Base-by-base conservation (phyloP, 495 filamentous ascomycete genomes). In the Tuber brumale region DNA sequence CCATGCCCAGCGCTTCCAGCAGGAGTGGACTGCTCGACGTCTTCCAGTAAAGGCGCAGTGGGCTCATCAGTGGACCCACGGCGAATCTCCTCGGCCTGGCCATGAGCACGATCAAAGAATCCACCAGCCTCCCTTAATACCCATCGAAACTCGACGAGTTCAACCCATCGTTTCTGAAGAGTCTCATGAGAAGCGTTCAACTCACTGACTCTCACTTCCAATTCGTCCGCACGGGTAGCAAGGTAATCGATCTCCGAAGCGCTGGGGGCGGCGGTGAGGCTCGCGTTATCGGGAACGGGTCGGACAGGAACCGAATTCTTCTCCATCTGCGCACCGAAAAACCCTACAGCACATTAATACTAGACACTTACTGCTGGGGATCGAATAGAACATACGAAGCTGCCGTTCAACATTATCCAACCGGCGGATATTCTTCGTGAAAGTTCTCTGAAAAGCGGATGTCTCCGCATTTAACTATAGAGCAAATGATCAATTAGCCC, bases 351-450 rank as follows among this genome's bases (percentile, higher is more conserved):
- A 44, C 23, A 72, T 83, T 39, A 80, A 69, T 37, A 35, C 39
- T 45, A 70, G 72, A 66, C 71, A 72, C 43, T 61, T 23, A 21
- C 39, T 75, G 69, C 35, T 57, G 44, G 9, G 45, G 37, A 37
- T 51, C 18, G 41, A 41, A 74, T 73, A 57, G 80, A 66, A 66
- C 93, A 83, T 92, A 95, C 94, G 92, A 74, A 99, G 91, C 83
- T 98, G 95, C 83, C 95, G 89, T 85, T 98, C 96, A 72, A 97
- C 93, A 89, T 99, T 98, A 86, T 98, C 95, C 74, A 99, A 89
- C 71, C 95, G 90, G 74, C 95, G 90, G 78, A 99, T 98, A 85
- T 99, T 95, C 83, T 97, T 93, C 8, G 95, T 99, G 80, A 97
- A 99, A 43, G 94, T 97, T 45, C 95, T 88, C 83, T 99, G 95